Base-by-base conservation (phyloP, 2,329 filamentous ascomycete genomes). In the Exophiala calicioides region DNA sequence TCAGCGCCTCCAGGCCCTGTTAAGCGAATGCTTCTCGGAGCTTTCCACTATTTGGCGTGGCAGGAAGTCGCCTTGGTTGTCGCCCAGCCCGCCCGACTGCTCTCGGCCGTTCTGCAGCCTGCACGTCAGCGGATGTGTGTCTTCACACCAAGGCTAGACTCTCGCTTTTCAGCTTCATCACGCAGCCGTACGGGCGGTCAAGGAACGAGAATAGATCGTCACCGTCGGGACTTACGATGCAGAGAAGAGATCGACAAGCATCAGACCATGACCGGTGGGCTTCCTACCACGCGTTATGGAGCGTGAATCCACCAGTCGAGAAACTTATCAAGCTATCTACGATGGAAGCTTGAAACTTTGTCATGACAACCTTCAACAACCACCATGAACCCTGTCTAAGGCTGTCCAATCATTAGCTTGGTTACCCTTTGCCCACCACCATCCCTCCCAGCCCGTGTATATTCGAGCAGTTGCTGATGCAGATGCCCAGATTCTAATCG, bases 401-500 rank as follows among this genome's bases (percentile, higher is more conserved):
- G 19, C 30, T 35, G 31, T 21, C 44, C 44, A 40, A 47, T 34
- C 9, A 35, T 12, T 12, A 21, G 10, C 13, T 18, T 32, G 30
- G 10, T 9, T 38, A 27, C 27, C n/a, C 40, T n/a, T n/a, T n/a
- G n/a, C n/a, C n/a, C n/a, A n/a, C n/a, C n/a, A n/a, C n/a, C 31
- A 37, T 43, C 20, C 36, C 32, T 36, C 52, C 47, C 44, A 49
- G 48, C 35, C 52, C 44, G 41, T 47, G 29, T 41, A 41, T 47
- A 53, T 49, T 47, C 15, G 19, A 41, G 30, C 35, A 26, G 38
- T 32, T 21, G 21, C 30, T 34, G n/a, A n/a, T n/a, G n/a, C n/a
- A n/a, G n/a, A n/a, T n/a, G 16, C 16, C 29, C 36, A 43, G 39
- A 13, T 9, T 5, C 13, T 20, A 33, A 31, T 43, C 39, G 34